Conservation (phyloP, 768 basidiomycete species). For the Suillus lakei region DNA sequence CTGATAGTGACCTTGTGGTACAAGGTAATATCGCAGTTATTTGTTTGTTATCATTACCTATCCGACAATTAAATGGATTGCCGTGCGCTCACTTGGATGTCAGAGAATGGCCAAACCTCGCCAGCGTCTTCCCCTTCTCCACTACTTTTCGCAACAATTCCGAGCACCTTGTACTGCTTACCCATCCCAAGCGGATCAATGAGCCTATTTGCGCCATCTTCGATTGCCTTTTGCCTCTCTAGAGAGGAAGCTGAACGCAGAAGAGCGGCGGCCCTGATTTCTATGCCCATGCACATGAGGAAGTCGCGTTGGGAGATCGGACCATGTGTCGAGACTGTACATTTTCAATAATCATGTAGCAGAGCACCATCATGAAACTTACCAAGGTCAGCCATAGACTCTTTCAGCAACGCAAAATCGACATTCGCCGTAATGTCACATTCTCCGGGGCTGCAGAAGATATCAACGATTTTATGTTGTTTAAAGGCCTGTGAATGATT, state of each 20-base stretch:
- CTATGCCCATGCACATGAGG: slow-evolving; percentile 78
- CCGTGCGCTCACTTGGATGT: too few species aligned
- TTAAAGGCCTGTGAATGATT: slow-evolving; percentile 75
- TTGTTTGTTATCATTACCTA: too few species aligned
- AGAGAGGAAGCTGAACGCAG: slow-evolving; percentile 22
- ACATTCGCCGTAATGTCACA: slow-evolving; percentile 97
- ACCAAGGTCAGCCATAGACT: slow-evolving; percentile 75
- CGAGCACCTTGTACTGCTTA: too few species aligned
- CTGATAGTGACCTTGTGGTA: too few species aligned
- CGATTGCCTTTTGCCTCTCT: too few species aligned
- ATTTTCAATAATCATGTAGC: neutral
- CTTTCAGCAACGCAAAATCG: slow-evolving; percentile 87
- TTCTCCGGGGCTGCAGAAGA: slow-evolving; percentile 84
- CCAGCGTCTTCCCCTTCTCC: too few species aligned
- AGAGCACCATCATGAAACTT: slow-evolving; percentile 20
- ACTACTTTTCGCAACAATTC: too few species aligned
- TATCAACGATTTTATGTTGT: slow-evolving; percentile 81
- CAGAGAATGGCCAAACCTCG: too few species aligned
- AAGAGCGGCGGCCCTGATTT: slow-evolving; percentile 66
- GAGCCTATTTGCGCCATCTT: too few species aligned
- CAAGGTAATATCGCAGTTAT: too few species aligned
- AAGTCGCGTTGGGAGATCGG: slow-evolving; percentile 80
- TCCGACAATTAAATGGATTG: too few species aligned
- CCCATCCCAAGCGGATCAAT: too few species aligned
- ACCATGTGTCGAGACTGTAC: slow-evolving; percentile 56